phyloP scores from a whole-genome alignment of 345 rosid genomes.

The Hevea brasiliensis region DNA sequence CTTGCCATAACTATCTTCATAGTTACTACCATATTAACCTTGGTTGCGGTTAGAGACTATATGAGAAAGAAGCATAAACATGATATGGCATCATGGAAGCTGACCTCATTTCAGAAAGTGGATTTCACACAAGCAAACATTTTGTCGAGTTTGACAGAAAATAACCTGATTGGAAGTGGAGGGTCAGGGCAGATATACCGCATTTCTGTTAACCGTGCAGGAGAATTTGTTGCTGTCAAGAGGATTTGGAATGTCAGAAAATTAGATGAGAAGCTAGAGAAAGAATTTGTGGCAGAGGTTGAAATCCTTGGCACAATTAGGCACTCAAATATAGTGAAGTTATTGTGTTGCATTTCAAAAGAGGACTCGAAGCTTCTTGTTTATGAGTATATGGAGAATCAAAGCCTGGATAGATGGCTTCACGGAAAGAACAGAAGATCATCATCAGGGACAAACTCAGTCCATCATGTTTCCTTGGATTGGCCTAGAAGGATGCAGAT shows the following conservation, averaged over 20 bases:
- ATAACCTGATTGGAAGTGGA: constrained; percentile 82
- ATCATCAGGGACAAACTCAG: constrained; percentile 17
- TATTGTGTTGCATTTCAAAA: constrained; percentile 80
- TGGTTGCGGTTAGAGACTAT: constrained; percentile 48
- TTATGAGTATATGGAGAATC: constrained; percentile 87
- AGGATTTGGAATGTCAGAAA: constrained; percentile 62
- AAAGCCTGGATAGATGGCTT: constrained; percentile 85
- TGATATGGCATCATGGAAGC: constrained; percentile 62
- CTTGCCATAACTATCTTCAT: constrained; percentile 39
- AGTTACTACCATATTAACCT: constrained; percentile 28
- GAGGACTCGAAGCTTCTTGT: constrained; percentile 87
- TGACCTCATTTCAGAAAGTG: constrained; percentile 74
- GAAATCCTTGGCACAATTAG: constrained; percentile 70
- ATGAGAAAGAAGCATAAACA: constrained; percentile 39
- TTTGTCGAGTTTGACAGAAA: constrained; percentile 61
- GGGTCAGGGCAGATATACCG: constrained; percentile 90
- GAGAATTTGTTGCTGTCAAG: constrained; percentile 78
- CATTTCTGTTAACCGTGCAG: constrained; percentile 36
- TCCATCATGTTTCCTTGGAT: constrained; percentile 28
- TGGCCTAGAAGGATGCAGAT: constrained; percentile 78
- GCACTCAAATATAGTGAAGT: constrained; percentile 80
- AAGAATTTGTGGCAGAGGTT: constrained; percentile 77
- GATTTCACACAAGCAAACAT: constrained; percentile 63
- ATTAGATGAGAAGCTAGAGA: constrained; percentile 58
- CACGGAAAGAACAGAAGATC: constrained; percentile 51